These are phyloP conservation scores for Amanita jacksonii DNA, from an alignment of 768 basidiomycete species.

Conservation along the genomic window DNA sequence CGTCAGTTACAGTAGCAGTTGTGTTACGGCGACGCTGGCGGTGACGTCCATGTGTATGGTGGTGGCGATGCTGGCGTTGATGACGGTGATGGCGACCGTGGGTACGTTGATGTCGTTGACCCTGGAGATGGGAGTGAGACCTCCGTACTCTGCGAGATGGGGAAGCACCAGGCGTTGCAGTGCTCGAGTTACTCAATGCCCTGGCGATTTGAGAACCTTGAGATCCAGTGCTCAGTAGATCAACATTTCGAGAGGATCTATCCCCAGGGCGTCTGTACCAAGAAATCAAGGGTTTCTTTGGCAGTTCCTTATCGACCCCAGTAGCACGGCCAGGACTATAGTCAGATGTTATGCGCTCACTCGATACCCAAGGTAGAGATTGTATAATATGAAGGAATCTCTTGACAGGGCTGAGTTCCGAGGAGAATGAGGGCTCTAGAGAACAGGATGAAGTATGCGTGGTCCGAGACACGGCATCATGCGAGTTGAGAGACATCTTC, in stretches of 20 bases:
- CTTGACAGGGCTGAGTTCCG: constrained; percentile 28
- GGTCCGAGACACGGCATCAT: constrained; percentile 16
- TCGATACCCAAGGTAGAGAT: constrained; percentile 38
- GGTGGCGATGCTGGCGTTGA: constrained; percentile 16
- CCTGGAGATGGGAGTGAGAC: constrained; percentile 11
- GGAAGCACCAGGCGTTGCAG: constrained; percentile 13
- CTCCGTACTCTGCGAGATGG: constrained; percentile 10
- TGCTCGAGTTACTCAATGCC: constrained; percentile 16
- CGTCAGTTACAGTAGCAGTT: constrained; percentile 4
- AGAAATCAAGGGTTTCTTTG: constrained; percentile 20
- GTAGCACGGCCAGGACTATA: constrained; percentile 35
- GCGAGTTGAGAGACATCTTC: constrained; percentile 23
- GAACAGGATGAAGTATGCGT: constrained; percentile 18
- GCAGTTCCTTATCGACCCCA: constrained; percentile 10
- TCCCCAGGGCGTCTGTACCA: constrained; percentile 23
- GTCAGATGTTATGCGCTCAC: constrained; percentile 33
- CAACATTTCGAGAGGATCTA: constrained; percentile 16
- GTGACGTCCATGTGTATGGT: constrained; percentile 8
- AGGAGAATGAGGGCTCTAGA: constrained; percentile 28
- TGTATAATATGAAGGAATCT: constrained; percentile 33
- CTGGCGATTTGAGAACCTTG: constrained; percentile 13
- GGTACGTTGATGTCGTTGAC: constrained; percentile 15
- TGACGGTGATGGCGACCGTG: constrained; percentile 16
- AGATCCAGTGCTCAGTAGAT: constrained; percentile 24
- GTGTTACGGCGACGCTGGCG: constrained; percentile 9